Base-by-base conservation (phyloP, 2,329 filamentous ascomycete genomes). In the Fusarium sp. region DNA sequence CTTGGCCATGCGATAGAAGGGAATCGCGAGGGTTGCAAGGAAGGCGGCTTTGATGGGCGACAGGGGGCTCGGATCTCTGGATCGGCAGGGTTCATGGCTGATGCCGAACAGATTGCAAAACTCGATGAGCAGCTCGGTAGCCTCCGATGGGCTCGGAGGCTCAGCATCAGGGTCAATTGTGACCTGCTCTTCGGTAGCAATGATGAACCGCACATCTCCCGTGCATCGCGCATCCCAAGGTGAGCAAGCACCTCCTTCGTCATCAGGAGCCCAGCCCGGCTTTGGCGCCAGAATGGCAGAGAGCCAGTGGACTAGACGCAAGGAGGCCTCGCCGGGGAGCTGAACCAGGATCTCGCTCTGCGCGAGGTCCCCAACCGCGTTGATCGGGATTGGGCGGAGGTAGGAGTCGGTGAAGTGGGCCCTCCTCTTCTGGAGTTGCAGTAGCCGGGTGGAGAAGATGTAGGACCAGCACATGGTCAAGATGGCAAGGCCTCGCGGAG, bases 381-480 rank as follows among this genome's bases (percentile, higher is more conserved):
- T 40, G 45, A 64, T 70, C 68, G 75, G 69, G 64, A 76, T 61
- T 62, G 77, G 74, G 54, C 59, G 74, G 68, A 78, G 62, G 72
- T 66, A 75, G 31, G 62, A 67, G 65, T 76, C 65, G 61, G 75
- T 78, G 68, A 76, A 79, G 70, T 73, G 76, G 67, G 67, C 59
- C 69, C 62, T 64, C 27, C 73, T 75, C 20, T 72, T 60, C 66
- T 79, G 77, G 40, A 79, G 77, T 65, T 79, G 73, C 70, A 79
- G 75, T 52, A 79, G 73, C 37, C 74, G 74, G 35, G 76, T 77
- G 71, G 77, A 79, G 76, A 79, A 73, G 47, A 79, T 71, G 60
- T 79, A 79, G 64, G 77, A 79, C 77, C 77, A 79, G 58, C 76
- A 77, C 67, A 79, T 67, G 69, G 76, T 74, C 62, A 79, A 54